phyloP scores from a whole-genome alignment of 805 yeast species.

The Jamesozyma rosinii region DNA sequence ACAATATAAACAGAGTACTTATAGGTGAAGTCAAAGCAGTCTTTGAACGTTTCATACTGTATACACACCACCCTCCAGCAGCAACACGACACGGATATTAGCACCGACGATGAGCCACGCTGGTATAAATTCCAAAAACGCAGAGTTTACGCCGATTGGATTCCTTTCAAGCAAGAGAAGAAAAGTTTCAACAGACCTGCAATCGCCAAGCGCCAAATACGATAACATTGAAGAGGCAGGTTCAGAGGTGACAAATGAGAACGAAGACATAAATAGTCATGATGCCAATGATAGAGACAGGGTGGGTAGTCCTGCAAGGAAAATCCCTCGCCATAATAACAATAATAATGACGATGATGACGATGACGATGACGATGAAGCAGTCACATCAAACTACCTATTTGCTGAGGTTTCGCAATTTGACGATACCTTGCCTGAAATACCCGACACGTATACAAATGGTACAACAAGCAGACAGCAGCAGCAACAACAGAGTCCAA shows the following conservation, averaged over 20 bases:
- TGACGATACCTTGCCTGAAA: slow-evolving; percentile 27
- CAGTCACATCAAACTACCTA: slow-evolving; percentile 19
- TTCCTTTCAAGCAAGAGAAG: slow-evolving; percentile 16
- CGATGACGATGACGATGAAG: slow-evolving; percentile 12
- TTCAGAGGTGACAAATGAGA: not conserved
- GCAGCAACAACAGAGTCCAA: slow-evolving; percentile 1
- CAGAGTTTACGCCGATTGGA: slow-evolving; percentile 40
- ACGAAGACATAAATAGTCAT: slow-evolving; percentile 2
- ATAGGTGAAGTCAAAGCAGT: too few relatives aligned
- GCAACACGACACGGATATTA: too few relatives aligned
- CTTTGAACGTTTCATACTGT: too few relatives aligned
- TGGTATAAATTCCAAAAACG: slow-evolving; percentile 10
- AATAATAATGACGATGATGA: not conserved
- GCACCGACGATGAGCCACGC: slow-evolving; percentile 1
- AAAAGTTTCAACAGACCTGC: not conserved
- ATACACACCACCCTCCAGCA: too few relatives aligned
- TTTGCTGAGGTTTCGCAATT: slow-evolving; percentile 28
- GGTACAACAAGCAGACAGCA: slow-evolving; percentile 1
- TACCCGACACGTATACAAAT: slow-evolving; percentile 1
- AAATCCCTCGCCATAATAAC: slow-evolving; percentile 6
- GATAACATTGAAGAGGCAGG: not conserved
- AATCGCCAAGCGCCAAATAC: slow-evolving; percentile 4
- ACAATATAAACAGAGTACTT: not conserved
- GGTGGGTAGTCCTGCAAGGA: slow-evolving; percentile 12
- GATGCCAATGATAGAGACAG: slow-evolving; percentile 1